phyloP scores from a whole-genome alignment of 2,329 filamentous ascomycete genomes.

The Penicillium sp. region DNA sequence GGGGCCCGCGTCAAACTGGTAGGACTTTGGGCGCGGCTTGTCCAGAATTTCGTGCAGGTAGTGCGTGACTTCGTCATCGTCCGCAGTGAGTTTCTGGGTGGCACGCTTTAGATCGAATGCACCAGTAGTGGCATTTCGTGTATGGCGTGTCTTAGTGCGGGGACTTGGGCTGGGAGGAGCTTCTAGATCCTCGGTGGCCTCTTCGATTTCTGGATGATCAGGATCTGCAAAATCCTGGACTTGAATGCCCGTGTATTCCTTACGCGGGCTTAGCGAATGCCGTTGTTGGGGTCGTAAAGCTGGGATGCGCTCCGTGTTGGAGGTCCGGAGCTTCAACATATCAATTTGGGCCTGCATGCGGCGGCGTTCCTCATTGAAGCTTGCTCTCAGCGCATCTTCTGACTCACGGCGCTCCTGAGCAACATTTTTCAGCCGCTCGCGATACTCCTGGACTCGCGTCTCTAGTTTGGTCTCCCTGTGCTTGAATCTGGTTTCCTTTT shows the following conservation, averaged over 20 bases:
- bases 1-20: conserved; percentile 14
- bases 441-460: conserved; percentile 45
- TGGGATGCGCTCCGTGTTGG: conserved; percentile 32
- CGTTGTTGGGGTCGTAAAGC: conserved; percentile 24
- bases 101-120: conserved; percentile 30
- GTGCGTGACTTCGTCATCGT: conserved; percentile 34
- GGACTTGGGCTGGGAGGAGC: conserved; percentile 41
- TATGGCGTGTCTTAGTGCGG: conserved; percentile 33
- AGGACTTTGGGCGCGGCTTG: conserved; percentile 15
- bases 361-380: conserved; percentile 42
- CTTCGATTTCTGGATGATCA: conserved; percentile 25
- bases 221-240: conserved; percentile 29
- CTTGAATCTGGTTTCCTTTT: conserved; percentile 48
- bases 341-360: conserved; percentile 46
- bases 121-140: conserved; percentile 20
- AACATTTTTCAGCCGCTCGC: conserved; percentile 41
- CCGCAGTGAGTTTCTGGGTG: conserved; percentile 27
- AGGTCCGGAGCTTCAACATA: conserved; percentile 37
- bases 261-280: conserved; percentile 33
- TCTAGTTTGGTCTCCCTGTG: conserved; percentile 46
- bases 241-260: conserved; percentile 35
- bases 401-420: conserved; percentile 42
- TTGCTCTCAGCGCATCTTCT: conserved; percentile 38
- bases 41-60: conserved; percentile 28
- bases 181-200: conserved; percentile 37